Conservation (phyloP, 108 stramenopile species). For the Nitzschia palea region DNA sequence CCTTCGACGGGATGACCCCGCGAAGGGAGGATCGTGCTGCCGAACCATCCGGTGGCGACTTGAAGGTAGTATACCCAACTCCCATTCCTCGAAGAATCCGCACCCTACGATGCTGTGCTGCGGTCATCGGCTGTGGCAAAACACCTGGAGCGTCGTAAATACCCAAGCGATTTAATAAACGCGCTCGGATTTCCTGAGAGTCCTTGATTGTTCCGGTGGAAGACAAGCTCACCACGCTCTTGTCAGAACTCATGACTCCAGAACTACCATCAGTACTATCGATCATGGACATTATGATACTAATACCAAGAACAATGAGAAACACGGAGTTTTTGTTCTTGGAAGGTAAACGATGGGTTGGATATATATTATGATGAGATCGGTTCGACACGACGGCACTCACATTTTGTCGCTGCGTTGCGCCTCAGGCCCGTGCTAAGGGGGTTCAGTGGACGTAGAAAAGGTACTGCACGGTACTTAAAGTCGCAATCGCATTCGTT, state of each 20-base stretch:
- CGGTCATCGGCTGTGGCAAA: constrained; percentile 45
- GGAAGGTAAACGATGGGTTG: too few species aligned
- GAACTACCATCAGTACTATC: background rate
- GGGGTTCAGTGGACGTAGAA: too few species aligned
- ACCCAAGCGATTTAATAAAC: constrained; percentile 51
- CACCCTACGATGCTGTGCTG: constrained; percentile 56
- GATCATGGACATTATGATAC: background rate
- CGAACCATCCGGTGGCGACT: constrained; percentile 56
- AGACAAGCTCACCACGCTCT: constrained; percentile 9
- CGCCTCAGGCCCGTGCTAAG: too few species aligned
- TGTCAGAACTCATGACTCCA: constrained; percentile 7
- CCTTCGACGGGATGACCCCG: constrained; percentile 45
- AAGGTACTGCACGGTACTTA: too few species aligned
- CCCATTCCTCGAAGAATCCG: constrained; percentile 68
- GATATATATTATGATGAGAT: too few species aligned
- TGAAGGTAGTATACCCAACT: constrained; percentile 47
- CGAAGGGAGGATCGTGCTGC: constrained; percentile 44
- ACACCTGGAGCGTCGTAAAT: constrained; percentile 42
- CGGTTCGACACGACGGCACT: too few species aligned
- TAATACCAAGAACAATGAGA: background rate
- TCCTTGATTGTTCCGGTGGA: constrained; percentile 8
- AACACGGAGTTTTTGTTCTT: too few species aligned
- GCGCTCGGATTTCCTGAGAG: constrained; percentile 46
- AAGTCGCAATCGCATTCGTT: too few species aligned
- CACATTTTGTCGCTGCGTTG: too few species aligned